Conservation (phyloP, 768 basidiomycete species). For the Lactifluus rugatus region DNA sequence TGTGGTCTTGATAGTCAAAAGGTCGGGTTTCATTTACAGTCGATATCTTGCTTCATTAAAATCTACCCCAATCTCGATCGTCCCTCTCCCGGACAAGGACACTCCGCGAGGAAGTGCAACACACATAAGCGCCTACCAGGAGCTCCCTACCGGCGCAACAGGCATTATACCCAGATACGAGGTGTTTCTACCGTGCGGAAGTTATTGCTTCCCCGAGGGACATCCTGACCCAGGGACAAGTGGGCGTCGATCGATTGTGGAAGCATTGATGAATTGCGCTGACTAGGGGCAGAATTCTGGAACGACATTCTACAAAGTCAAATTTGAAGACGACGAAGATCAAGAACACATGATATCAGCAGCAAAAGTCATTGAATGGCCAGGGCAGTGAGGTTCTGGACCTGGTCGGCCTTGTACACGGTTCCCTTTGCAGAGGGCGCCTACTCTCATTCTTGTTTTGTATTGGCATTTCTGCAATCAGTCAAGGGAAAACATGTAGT, state of each 20-base stretch:
- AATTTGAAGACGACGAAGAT: constrained; percentile 84
- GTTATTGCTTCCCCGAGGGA: constrained; percentile 60
- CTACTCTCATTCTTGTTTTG: background rate
- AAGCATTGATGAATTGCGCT: constrained; percentile 25
- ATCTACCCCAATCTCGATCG: constrained; percentile 35
- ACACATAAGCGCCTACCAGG: constrained; percentile 60
- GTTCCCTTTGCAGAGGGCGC: background rate
- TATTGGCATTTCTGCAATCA: constrained; percentile 2
- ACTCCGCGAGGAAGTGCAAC: constrained; percentile 47
- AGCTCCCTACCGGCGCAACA: constrained; percentile 58
- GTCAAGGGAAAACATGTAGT: background rate
- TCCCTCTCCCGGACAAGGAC: constrained; percentile 70
- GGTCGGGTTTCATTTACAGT: constrained; percentile 26
- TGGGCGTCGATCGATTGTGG: constrained; percentile 22
- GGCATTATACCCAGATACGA: constrained; percentile 86
- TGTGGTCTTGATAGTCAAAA: background rate
- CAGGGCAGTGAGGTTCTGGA: constrained; percentile 28
- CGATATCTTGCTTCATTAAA: constrained; percentile 61
- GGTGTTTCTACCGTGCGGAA: constrained; percentile 83
- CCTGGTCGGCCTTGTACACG: background rate
- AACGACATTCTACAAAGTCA: constrained; percentile 62
- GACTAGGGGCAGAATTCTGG: constrained; percentile 7
- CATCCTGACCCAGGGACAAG: constrained; percentile 29
- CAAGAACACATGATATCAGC: constrained; percentile 71
- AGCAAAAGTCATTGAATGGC: constrained; percentile 77